phyloP scores from a whole-genome alignment of 306 rosid genomes.

The Cicer pinnatifidum region DNA sequence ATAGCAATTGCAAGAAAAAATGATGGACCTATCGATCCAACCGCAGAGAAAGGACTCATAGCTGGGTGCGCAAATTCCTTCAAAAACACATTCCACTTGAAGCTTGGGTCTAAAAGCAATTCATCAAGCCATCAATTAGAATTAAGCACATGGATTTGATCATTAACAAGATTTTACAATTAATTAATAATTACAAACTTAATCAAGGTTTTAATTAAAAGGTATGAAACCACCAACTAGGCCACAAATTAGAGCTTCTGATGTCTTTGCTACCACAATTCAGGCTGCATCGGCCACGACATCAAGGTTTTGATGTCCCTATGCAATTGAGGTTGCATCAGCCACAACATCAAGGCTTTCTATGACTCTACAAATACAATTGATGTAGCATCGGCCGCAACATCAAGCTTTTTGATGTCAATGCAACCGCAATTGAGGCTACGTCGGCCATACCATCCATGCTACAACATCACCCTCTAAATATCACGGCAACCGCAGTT shows the following conservation, averaged over 20 bases:
- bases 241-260: no score
- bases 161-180: neutral
- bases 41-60: slow-evolving; percentile 48
- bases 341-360: neutral
- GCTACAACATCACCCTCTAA: no score
- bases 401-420: no score
- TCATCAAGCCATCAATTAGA: slow-evolving; percentile 23
- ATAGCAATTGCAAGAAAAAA: slow-evolving; percentile 83
- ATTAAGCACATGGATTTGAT: neutral
- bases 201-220: neutral
- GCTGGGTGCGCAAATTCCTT: slow-evolving; percentile 87
- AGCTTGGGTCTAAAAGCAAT: slow-evolving; percentile 57
- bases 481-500: no score
- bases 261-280: neutral
- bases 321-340: neutral
- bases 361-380: no score
- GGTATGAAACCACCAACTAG: neutral
- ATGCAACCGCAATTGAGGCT: neutral
- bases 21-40: slow-evolving; percentile 57
- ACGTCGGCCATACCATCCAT: neutral
- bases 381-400: no score
- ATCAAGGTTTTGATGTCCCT: neutral
- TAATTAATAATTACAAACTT: neutral
- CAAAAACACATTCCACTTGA: slow-evolving; percentile 71
- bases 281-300: neutral